Evolutionary conservation across 116 monocot genomes (phyloP).

Genomic region (Iris pallida): DNA sequence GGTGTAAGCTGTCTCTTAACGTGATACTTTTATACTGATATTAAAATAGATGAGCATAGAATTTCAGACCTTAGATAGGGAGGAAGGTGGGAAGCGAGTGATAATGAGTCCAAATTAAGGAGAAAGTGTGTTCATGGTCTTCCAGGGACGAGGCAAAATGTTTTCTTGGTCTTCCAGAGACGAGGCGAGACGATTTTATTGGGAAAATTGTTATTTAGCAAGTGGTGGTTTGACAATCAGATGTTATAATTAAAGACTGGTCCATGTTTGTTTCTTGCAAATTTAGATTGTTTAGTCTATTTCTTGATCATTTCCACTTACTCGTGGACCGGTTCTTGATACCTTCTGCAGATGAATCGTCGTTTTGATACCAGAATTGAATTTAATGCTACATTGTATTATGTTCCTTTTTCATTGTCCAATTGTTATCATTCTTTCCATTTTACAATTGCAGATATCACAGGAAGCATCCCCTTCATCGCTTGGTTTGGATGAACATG

Average conservation of each 20-base stretch:
- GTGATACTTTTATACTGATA: too few species aligned
- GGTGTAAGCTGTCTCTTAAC: neutral
- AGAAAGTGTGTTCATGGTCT: too few species aligned
- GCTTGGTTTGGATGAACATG: conserved; percentile 23
- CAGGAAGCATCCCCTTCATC: conserved; percentile 11
- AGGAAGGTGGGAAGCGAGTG: too few species aligned
- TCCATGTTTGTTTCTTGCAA: neutral
- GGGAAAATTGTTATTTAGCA: too few species aligned
- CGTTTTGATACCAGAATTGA: neutral
- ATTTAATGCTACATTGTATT: neutral
- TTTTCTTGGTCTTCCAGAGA: too few species aligned
- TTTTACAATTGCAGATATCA: conserved; percentile 24
- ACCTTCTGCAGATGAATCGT: neutral
- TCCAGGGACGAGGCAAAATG: too few species aligned
- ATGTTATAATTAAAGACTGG: neutral
- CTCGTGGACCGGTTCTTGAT: neutral
- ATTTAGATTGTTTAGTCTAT: too few species aligned
- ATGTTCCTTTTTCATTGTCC: neutral
- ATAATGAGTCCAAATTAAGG: too few species aligned
- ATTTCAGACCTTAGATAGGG: too few species aligned
- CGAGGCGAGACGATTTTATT: too few species aligned
- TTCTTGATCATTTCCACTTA: neutral
- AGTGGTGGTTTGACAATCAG: too few species aligned
- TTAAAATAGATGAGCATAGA: too few species aligned
- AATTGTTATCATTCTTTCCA: neutral